Percentiles rank a stretch among this genome's conserved stretches.
These are phyloP conservation scores for Sordariomycetes sp. DNA, from an alignment of 2,329 filamentous ascomycete species.

Conservation along the genomic window DNA sequence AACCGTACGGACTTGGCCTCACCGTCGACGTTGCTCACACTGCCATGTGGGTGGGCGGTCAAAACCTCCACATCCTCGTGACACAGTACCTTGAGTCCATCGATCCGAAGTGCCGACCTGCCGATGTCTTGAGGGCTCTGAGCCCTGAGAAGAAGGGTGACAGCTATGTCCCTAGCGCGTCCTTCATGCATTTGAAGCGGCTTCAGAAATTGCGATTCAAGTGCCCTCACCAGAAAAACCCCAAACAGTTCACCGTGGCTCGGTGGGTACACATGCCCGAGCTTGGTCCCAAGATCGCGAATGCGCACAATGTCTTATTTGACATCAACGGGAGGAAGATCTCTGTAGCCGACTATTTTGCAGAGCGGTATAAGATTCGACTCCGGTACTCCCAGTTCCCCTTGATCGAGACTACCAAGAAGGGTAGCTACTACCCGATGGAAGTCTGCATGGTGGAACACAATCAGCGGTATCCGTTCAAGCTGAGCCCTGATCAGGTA, in stretches of 20 bases:
- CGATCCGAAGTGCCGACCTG: not conserved
- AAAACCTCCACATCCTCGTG: conserved; percentile 22
- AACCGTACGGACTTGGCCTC: conserved; percentile 50
- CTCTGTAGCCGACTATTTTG: conserved; percentile 41
- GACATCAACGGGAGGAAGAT: conserved; percentile 29
- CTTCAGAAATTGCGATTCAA: conserved; percentile 42
- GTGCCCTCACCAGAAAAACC: conserved; percentile 31
- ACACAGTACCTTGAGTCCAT: not conserved
- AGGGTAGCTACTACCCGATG: conserved; percentile 41
- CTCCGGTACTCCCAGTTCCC: conserved; percentile 36
- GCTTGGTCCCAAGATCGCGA: conserved; percentile 30
- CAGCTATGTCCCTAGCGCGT: conserved; percentile 25
- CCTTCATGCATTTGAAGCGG: conserved; percentile 40
- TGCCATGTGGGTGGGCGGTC: conserved; percentile 58
- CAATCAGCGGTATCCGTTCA: conserved; percentile 49
- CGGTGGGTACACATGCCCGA: conserved; percentile 32
- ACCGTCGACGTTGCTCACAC: conserved; percentile 90
- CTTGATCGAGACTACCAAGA: conserved; percentile 41
- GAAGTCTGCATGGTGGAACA: conserved; percentile 40
- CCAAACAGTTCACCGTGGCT: conserved; percentile 37
- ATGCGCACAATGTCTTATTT: conserved; percentile 42
- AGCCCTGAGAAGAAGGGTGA: not conserved
- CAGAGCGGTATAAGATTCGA: conserved; percentile 35
- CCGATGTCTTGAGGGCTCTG: not conserved
- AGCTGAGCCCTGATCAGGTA: conserved; percentile 34